These are phyloP conservation scores for Chenopodium quinoa DNA, from an alignment of 148 eudicot species.

Conservation along the genomic window DNA sequence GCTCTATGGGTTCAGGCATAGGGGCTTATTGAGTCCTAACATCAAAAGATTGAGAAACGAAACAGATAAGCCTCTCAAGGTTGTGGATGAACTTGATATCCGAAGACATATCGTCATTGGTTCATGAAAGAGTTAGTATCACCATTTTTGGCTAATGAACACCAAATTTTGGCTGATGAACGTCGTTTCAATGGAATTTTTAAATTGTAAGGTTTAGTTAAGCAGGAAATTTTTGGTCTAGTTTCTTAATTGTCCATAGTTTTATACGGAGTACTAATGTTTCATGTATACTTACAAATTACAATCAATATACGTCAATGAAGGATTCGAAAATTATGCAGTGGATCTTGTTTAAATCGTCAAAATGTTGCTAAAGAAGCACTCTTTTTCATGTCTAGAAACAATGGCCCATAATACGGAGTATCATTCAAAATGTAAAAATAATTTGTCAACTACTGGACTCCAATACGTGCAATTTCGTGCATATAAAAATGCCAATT, in stretches of 20 bases:
- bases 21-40: constrained; percentile 59
- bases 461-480: neutral
- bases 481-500: neutral
- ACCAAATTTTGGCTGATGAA: neutral
- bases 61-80: constrained; percentile 45
- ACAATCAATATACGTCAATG: neutral
- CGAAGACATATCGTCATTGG: constrained; percentile 33
- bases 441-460: neutral
- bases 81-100: constrained; percentile 50
- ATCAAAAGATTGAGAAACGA: constrained; percentile 53
- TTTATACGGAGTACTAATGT: neutral
- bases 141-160: neutral
- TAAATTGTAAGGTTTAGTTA: too few relatives aligned
- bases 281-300: neutral
- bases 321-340: neutral
- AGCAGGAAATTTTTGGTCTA: neutral
- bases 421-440: neutral
- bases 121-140: constrained; percentile 1
- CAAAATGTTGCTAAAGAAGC: neutral
- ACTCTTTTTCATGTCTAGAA: neutral
- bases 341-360: neutral
- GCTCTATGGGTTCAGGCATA: constrained; percentile 68
- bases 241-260: neutral
- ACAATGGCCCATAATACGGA: neutral
- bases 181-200: neutral